phyloP scores from a whole-genome alignment of 192 early-diverging fungal species.

The Kappamyces sp. region DNA sequence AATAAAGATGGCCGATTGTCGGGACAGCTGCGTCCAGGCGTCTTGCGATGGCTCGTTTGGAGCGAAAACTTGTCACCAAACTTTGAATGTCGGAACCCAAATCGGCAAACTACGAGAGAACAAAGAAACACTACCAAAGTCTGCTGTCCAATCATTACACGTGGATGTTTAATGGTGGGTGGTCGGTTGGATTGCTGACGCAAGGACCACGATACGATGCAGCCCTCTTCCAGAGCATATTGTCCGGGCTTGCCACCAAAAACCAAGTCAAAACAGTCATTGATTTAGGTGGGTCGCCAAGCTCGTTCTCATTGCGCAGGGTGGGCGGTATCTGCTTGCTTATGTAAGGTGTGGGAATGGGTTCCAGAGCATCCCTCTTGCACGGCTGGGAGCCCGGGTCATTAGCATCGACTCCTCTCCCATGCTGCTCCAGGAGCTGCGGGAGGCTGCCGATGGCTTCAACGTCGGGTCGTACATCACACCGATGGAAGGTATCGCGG shows the following conservation, averaged over 20 bases:
- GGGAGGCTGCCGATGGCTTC: constrained; percentile 3
- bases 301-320: constrained; percentile 12
- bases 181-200: too few relatives aligned
- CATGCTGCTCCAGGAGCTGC: constrained; percentile 24
- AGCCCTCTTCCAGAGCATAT: too few relatives aligned
- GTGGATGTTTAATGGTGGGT: constrained; percentile 36
- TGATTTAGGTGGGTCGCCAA: constrained; percentile 15
- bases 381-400: constrained; percentile 19
- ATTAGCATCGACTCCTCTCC: constrained; percentile 21
- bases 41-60: too few relatives aligned
- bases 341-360: constrained; percentile 34
- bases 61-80: too few relatives aligned
- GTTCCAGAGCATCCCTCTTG: constrained; percentile 27
- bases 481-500: too few relatives aligned
- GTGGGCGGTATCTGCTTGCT: constrained; percentile 9
- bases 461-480: background rate
- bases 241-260: too few relatives aligned
- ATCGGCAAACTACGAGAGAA: constrained; percentile 6
- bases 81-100: too few relatives aligned
- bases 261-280: constrained; percentile 10
- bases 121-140: constrained; percentile 16
- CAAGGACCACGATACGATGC: too few relatives aligned
- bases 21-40: too few relatives aligned
- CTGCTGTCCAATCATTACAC: constrained; percentile 29
- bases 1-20: too few relatives aligned